Percentiles rank a stretch among this genome's conserved stretches.
Conservation (phyloP, 139 green algal species). For the Dunaliella primolecta region DNA sequence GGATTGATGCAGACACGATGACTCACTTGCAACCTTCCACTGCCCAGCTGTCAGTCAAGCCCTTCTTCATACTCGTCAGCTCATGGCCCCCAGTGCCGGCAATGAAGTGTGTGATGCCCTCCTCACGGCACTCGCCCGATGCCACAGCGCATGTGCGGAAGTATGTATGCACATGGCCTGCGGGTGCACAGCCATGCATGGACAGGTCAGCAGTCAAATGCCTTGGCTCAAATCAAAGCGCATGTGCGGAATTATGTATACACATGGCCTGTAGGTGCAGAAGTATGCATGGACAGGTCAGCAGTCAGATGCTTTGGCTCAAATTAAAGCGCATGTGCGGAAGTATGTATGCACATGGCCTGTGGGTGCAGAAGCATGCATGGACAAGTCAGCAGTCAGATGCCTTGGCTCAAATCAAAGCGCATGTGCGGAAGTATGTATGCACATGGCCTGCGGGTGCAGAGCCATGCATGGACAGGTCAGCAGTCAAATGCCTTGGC, state of each 20-base stretch:
- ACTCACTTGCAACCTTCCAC: too few species aligned
- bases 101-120: constrained; percentile 24
- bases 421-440: neutral
- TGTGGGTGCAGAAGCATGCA: too few species aligned
- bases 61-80: constrained; percentile 9
- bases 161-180: constrained; percentile 24
- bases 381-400: too few species aligned
- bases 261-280: neutral
- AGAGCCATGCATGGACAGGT: too few species aligned
- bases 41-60: neutral
- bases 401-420: neutral
- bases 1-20: too few species aligned
- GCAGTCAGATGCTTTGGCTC: too few species aligned
- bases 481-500: too few species aligned
- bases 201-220: too few species aligned
- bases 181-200: too few species aligned
- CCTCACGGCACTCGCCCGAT: neutral
- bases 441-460: neutral
- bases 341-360: constrained; percentile 21
- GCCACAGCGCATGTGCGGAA: constrained; percentile 25
- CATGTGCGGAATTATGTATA: neutral
- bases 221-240: too few species aligned
- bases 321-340: too few species aligned
- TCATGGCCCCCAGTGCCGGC: constrained; percentile 24
- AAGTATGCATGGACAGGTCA: neutral